Evolutionary conservation across 1,284 basidiomycete genomes (phyloP).

Genomic region (Ustilago curta): DNA sequence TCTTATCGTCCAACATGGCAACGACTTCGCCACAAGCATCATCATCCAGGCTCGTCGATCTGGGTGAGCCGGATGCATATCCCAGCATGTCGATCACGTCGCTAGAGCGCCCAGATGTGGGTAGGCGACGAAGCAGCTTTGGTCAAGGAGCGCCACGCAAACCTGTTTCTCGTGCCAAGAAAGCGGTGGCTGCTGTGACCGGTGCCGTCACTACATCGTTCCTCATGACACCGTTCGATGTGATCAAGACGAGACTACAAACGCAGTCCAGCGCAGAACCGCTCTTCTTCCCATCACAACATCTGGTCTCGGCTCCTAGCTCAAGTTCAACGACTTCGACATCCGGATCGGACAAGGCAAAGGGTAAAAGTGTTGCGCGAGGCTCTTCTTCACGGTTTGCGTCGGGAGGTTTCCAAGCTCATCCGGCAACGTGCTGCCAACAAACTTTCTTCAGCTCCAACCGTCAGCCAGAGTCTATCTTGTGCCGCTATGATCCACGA

Average conservation of each 20-base stretch:
- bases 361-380: constrained; percentile 21
- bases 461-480: constrained; percentile 46
- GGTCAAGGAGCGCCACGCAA: constrained; percentile 42
- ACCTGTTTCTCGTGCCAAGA: constrained; percentile 73
- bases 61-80: constrained; percentile 35
- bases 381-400: constrained; percentile 3
- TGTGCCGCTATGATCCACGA: constrained; percentile 69
- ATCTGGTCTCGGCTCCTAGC: constrained; percentile 23
- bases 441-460: constrained; percentile 69
- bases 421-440: constrained; percentile 67
- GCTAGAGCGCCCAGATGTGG: constrained; percentile 24
- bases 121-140: constrained; percentile 24
- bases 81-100: constrained; percentile 41
- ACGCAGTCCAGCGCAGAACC: constrained; percentile 73
- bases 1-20: constrained; percentile 14
- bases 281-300: constrained; percentile 54
- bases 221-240: constrained; percentile 94
- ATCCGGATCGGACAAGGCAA: constrained; percentile 8
- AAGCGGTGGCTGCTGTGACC: constrained; percentile 81
- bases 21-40: constrained; percentile 8
- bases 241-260: constrained; percentile 91
- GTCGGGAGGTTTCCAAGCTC: constrained; percentile 28
- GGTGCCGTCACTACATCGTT: constrained; percentile 85
- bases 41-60: constrained; percentile 12
- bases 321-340: constrained; percentile 4